Evolutionary conservation across 352 stramenopile genomes (phyloP).

Genomic region (Aphanomyces euteiches): DNA sequence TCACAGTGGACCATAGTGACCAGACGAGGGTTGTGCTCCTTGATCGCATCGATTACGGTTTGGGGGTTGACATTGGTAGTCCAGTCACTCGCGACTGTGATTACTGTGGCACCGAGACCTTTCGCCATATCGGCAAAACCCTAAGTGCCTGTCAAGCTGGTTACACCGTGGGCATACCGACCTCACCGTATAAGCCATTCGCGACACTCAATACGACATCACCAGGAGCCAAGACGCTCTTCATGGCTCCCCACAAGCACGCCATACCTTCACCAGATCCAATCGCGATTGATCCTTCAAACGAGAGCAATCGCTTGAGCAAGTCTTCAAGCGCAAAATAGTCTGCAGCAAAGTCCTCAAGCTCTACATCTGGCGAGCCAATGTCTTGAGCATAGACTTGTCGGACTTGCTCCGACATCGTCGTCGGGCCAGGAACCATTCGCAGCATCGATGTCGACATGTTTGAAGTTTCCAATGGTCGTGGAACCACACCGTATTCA

Average conservation of each 20-base stretch:
- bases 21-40: constrained; percentile 42
- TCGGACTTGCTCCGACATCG: constrained; percentile 44
- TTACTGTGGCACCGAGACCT: constrained; percentile 41
- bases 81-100: constrained; percentile 43
- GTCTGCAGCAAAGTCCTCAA: constrained; percentile 48
- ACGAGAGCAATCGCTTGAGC: constrained; percentile 41
- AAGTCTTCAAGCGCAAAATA: constrained; percentile 43
- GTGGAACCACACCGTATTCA: not conserved
- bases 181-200: constrained; percentile 49
- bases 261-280: constrained; percentile 60
- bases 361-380: constrained; percentile 48
- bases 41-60: constrained; percentile 41
- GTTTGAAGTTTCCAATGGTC: constrained; percentile 4
- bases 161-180: not conserved
- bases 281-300: constrained; percentile 42
- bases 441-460: constrained; percentile 15
- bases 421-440: constrained; percentile 44
- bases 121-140: constrained; percentile 52
- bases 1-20: constrained; percentile 57
- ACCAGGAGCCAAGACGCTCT: constrained; percentile 42
- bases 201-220: constrained; percentile 47
- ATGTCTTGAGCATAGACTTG: constrained; percentile 36
- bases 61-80: constrained; percentile 40
- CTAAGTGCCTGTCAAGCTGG: not conserved
- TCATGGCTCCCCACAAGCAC: constrained; percentile 50